Conservation (phyloP, 352 stramenopile species). For the Pythium folliculosum region DNA sequence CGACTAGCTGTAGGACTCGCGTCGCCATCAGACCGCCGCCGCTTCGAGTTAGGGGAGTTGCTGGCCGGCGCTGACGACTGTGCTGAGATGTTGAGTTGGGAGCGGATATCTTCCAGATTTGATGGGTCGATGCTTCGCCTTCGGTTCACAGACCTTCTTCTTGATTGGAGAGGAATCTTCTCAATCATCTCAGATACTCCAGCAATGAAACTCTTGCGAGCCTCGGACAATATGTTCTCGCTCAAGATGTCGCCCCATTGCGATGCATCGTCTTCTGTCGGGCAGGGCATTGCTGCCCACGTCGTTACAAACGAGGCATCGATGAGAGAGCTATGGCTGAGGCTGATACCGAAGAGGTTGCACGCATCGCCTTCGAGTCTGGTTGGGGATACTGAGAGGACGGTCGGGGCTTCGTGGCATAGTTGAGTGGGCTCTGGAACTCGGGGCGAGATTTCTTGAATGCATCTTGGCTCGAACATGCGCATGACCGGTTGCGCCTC, state of each 20-base stretch:
- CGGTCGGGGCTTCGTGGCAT: no score
- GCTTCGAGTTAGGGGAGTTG: conserved; percentile 1
- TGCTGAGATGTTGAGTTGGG: not conserved
- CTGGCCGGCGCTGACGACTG: not conserved
- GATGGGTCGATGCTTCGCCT: conserved; percentile 20
- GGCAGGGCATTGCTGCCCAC: conserved; percentile 16
- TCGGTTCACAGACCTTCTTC: conserved; percentile 6
- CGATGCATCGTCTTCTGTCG: not conserved
- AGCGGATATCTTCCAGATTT: conserved; percentile 17
- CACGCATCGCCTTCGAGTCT: not conserved
- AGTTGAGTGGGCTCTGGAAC: not conserved
- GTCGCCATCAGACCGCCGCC: conserved; percentile 11
- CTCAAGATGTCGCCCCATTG: conserved; percentile 11
- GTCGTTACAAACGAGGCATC: conserved; percentile 3
- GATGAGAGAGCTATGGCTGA: conserved; percentile 13
- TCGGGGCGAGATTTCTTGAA: not conserved
- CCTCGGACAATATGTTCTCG: not conserved
- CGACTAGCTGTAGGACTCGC: conserved; percentile 2
- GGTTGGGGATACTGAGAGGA: not conserved
- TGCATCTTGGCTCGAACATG: conserved; percentile 18
- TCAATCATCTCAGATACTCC: not conserved
- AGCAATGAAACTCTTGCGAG: not conserved
- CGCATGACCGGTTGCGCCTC: conserved; percentile 40
- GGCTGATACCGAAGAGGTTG: conserved; percentile 7
- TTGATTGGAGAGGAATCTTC: not conserved